Evolutionary conservation across 306 rosid genomes (phyloP), one percentile per base, ranked within the genome.

Genomic region (Chamaecrista fasciculata): DNA sequence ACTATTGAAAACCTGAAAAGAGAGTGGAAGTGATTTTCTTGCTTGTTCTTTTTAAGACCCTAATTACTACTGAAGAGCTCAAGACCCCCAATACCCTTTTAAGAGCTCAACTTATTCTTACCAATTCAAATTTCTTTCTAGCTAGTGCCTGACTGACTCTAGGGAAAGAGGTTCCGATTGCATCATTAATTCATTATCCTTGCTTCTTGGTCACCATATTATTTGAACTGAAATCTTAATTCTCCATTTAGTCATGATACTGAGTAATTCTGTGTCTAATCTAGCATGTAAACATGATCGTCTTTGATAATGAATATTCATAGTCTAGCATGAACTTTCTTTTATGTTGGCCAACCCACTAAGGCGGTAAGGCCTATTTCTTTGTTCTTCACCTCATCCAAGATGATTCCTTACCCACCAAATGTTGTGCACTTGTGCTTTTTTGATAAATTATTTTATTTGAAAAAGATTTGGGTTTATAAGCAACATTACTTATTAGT

Each of bases 101-200:
- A 29, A 56, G 40, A 56, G 29, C 46, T 31, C 8, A 48, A 4
- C 8, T 33, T 44, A 28, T 9, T 18, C 26, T 55, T 28, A 28
- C 39, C 11, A 7, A 55, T 28, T 21, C 21, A 55, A 15, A 26
- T 26, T 26, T 26, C 39, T 11, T 28, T 26, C 37, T 24, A 55
- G 37, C 37, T 24, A 55, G 37, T 24, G 11, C 36, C 11, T 10
- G 6, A 15, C 12, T 55, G 21, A 55, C 10, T 28, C 62, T 55
- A 4, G 4, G 14, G 62, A 28, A n/a, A 0, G 24, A n/a, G 14
- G 20, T 6, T 11, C 39, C 37, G n/a, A 6, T 75, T 18, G 34
- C 16, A 71, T 53, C 60, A 51, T 34, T 70, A 56, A 42, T 66
- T 53, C 60, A 51, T 34, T 70, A 56, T 40, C 74, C 29, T 11